Base-by-base conservation (phyloP, 2,329 filamentous ascomycete genomes). In the Gyromitra esculenta region DNA sequence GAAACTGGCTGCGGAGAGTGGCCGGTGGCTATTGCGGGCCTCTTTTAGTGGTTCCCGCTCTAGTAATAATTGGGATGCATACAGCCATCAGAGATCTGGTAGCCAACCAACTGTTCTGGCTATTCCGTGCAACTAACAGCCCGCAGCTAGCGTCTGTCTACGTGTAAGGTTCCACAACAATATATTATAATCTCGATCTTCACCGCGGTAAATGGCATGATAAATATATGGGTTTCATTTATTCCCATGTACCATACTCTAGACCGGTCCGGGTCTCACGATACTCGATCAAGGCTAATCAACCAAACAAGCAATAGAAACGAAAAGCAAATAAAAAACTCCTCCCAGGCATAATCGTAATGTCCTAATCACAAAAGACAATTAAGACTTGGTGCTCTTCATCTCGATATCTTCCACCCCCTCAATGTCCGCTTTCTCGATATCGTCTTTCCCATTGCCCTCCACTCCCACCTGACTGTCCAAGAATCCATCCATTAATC, bases 401-500 rank as follows among this genome's bases (percentile, higher is more conserved):
- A 65, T 65, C 57, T 77, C 75, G 6, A 69, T 37, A 48, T 67
- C 59, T 9, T 64, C 60, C 18, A 60, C 54, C 6, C 45, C 60
- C 18, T 66, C 59, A 3, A 65, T 35, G 7, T 77, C 59, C 48
- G 35, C 64, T 59, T 75, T 73, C 35, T 74, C 77, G 4, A 50
- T 15, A 21, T 77, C 73, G 18, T 62, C 54, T 45, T 67, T 52
- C n/a, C 15, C 65, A 25, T n/a, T 57, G 6, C 18, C 25, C 31
- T 48, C 66, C 5, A 63, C 15, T 13, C 69, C 73, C 69, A 69
- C 65, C 9, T 52, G 41, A 15, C 43, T 76, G 8, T 70, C 62
- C 25, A 77, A 35, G 45, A 79, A 79, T 5, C 76, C 76, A 35
- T 78, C 77, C 77, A 78, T 78, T 6, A 76, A 50, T 6, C 37